Percentiles rank a stretch among this genome's conserved stretches.
These are phyloP conservation scores for Lentinus brumalis DNA, from an alignment of 768 basidiomycete genomes.

Conservation along the genomic window DNA sequence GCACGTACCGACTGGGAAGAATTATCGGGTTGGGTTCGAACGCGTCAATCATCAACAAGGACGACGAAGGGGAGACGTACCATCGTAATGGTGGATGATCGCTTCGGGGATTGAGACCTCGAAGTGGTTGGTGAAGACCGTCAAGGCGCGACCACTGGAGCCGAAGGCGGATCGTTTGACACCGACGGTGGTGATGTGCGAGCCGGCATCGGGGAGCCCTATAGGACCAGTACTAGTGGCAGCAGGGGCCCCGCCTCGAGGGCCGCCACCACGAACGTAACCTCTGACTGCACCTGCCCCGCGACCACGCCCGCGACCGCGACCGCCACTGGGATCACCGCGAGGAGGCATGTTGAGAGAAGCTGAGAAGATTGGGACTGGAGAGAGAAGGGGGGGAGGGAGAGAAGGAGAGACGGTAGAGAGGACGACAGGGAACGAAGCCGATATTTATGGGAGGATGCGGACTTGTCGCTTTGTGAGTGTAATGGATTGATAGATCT, in stretches of 20 bases:
- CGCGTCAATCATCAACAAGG: neutral
- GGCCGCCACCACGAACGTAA: conserved; percentile 10
- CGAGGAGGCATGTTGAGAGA: conserved; percentile 25
- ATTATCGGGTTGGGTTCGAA: neutral
- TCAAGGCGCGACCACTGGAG: conserved; percentile 48
- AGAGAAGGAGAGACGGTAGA: neutral
- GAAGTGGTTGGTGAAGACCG: conserved; percentile 64
- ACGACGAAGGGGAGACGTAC: conserved; percentile 40
- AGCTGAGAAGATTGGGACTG: neutral
- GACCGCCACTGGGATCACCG: conserved; percentile 21
- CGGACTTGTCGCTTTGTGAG: conserved; percentile 9
- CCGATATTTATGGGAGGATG: conserved; percentile 6
- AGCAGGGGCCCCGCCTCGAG: conserved; percentile 27
- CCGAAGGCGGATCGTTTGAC: conserved; percentile 72
- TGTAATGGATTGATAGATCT: conserved; percentile 16
- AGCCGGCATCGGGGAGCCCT: conserved; percentile 34
- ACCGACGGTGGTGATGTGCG: conserved; percentile 56
- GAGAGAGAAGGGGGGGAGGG: neutral
- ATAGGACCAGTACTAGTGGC: too few species aligned
- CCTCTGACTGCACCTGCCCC: conserved; percentile 3
- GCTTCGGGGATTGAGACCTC: conserved; percentile 57
- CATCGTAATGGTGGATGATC: conserved; percentile 79
- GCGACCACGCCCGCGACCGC: conserved; percentile 10
- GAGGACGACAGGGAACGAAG: neutral
- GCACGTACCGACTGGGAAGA: conserved; percentile 21